A percentile compares a stretch with the other conserved stretches of the same genome.
These are phyloP conservation scores for Gentiana dahurica DNA, from an alignment of 257 asterid genomes.

Conservation along the genomic window DNA sequence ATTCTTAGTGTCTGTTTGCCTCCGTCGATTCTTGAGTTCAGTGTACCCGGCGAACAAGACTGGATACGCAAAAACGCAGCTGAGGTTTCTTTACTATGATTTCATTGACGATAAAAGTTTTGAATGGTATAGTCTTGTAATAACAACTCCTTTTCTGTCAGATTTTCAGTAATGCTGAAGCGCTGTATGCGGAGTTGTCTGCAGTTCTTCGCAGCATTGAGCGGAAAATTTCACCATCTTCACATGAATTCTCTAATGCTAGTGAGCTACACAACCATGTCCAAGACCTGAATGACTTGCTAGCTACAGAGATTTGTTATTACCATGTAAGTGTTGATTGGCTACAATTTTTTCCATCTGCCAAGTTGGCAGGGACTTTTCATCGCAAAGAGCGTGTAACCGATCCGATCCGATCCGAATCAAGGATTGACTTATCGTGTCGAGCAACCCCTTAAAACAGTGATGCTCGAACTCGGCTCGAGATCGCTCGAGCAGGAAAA, in stretches of 20 bases:
- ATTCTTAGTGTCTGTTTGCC: slow-evolving; percentile 76
- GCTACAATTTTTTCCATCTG: slow-evolving; percentile 1
- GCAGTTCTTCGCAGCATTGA: slow-evolving; percentile 40
- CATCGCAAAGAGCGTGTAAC: no score
- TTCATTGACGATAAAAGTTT: background rate
- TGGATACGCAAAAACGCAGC: slow-evolving; percentile 64
- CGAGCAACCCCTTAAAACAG: no score
- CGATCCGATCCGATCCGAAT: no score
- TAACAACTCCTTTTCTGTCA: slow-evolving; percentile 22
- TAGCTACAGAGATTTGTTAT: slow-evolving; percentile 35
- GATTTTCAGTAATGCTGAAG: slow-evolving; percentile 64
- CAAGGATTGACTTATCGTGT: no score
- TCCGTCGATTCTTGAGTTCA: slow-evolving; percentile 67
- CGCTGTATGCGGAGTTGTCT: slow-evolving; percentile 59
- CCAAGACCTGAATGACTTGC: slow-evolving; percentile 45
- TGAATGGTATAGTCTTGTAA: slow-evolving; percentile 2
- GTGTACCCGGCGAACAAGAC: slow-evolving; percentile 45
- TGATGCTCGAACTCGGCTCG: no score
- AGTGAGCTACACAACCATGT: slow-evolving; percentile 42
- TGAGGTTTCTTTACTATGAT: slow-evolving; percentile 36
- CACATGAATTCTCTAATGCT: slow-evolving; percentile 37
- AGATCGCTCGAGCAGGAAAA: no score
- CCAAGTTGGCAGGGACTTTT: background rate
- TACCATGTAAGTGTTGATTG: slow-evolving; percentile 42
- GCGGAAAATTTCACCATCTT: slow-evolving; percentile 32